Conservation (phyloP, 1,284 basidiomycete genomes). For the Fomitopsis betulina region DNA sequence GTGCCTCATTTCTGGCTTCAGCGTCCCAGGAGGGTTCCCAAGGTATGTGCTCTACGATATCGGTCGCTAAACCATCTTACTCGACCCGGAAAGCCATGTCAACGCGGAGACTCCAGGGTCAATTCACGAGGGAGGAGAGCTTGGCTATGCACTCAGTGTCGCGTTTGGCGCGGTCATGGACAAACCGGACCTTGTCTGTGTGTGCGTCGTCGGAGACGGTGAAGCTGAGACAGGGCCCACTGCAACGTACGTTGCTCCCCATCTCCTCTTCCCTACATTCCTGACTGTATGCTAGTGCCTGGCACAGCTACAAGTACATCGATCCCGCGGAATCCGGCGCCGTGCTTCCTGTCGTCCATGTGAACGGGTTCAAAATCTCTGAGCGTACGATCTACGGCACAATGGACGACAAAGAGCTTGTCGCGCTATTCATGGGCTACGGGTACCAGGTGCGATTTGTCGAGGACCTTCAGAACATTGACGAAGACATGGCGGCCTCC, state of each 20-base stretch:
- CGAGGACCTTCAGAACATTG: slow-evolving; percentile 62
- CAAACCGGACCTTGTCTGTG: slow-evolving; percentile 77
- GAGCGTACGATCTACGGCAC: slow-evolving; percentile 85
- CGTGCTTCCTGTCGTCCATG: slow-evolving; percentile 83
- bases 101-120: slow-evolving; percentile 81
- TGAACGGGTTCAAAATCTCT: slow-evolving; percentile 85
- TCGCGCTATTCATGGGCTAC: slow-evolving; percentile 72
- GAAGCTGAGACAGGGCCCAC: slow-evolving; percentile 87
- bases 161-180: slow-evolving; percentile 88
- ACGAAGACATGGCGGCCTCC: slow-evolving; percentile 70
- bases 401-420: slow-evolving; percentile 85
- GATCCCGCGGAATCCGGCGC: slow-evolving; percentile 90
- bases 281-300: slow-evolving; percentile 42
- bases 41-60: slow-evolving; percentile 33
- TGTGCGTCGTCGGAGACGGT: slow-evolving; percentile 82
- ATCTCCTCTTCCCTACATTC: neutral
- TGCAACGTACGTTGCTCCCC: slow-evolving; percentile 40
- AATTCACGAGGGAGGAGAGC: slow-evolving; percentile 89
- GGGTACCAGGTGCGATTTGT: slow-evolving; percentile 87
- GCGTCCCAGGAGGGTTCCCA: slow-evolving; percentile 63
- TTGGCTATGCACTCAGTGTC: slow-evolving; percentile 84
- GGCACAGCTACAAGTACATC: slow-evolving; percentile 86
- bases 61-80: neutral
- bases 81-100: slow-evolving; percentile 46
- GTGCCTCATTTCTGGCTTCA: slow-evolving; percentile 62